Evolutionary conservation across 2,329 filamentous ascomycete genomes (phyloP).

Genomic region (Blastomyces parvus): DNA sequence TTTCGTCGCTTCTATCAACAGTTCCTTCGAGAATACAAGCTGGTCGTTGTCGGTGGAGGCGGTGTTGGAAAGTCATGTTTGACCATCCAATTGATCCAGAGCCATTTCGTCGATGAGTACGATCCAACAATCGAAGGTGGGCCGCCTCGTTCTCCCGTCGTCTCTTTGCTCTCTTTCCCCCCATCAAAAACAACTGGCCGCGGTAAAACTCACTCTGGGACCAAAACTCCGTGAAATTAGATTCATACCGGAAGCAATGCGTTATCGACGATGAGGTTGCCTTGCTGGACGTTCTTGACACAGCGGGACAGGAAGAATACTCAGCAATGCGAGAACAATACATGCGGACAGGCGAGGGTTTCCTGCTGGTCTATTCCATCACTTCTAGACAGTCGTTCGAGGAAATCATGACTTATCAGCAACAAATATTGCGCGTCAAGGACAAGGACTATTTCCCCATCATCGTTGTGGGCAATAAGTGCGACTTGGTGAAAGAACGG

Average conservation of each 20-base stretch:
- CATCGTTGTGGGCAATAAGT: slow-evolving; percentile 98
- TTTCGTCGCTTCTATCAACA: slow-evolving; percentile 27
- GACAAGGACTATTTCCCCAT: slow-evolving; percentile 99
- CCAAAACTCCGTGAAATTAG: slow-evolving; percentile 40
- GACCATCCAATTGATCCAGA: slow-evolving; percentile 92
- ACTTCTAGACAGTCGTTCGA: slow-evolving; percentile 95
- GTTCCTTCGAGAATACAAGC: slow-evolving; percentile 86
- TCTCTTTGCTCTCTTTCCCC: slow-evolving; percentile 27
- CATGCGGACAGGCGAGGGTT: slow-evolving; percentile 98
- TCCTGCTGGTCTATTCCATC: slow-evolving; percentile 96
- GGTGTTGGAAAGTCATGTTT: slow-evolving; percentile 98
- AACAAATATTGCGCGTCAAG: slow-evolving; percentile 97
- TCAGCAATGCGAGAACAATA: slow-evolving; percentile 99
- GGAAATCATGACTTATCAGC: slow-evolving; percentile 96
- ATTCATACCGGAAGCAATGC: slow-evolving; percentile 99
- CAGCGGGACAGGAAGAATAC: slow-evolving; percentile 97
- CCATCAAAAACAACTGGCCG: background rate
- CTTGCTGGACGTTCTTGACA: slow-evolving; percentile 94
- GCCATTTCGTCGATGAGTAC: slow-evolving; percentile 98
- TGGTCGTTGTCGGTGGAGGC: slow-evolving; percentile 95
- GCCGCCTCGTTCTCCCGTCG: slow-evolving; percentile 28
- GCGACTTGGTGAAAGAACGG: slow-evolving; percentile 88
- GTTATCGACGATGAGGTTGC: slow-evolving; percentile 97
- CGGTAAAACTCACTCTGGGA: slow-evolving; percentile 10
- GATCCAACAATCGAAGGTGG: slow-evolving; percentile 95